phyloP scores from a whole-genome alignment of 1,284 basidiomycete species.

The Abortiporus biennis region DNA sequence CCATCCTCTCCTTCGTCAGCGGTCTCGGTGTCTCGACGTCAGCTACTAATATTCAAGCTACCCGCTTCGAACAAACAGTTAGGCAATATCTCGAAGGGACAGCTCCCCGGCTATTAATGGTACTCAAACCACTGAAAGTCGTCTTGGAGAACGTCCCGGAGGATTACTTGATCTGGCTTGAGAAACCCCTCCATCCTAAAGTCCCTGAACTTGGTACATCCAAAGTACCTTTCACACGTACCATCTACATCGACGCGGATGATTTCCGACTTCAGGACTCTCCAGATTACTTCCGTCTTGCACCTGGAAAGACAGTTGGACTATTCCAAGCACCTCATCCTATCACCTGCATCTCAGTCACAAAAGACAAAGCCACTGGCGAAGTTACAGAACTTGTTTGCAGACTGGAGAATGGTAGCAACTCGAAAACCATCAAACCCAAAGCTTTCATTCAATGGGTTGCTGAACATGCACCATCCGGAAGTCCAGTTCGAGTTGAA shows the following conservation, averaged over 20 bases:
- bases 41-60: conserved; percentile 79
- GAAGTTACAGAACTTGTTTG: conserved; percentile 78
- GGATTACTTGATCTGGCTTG: conserved; percentile 78
- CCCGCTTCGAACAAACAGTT: conserved; percentile 87
- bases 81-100: conserved; percentile 87
- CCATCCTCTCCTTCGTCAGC: conserved; percentile 91
- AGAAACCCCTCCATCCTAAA: conserved; percentile 95
- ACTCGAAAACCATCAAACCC: conserved; percentile 66
- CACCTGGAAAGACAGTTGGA: conserved; percentile 95
- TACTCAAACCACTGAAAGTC: conserved; percentile 87
- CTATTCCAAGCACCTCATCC: conserved; percentile 94
- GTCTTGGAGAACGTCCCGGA: conserved; percentile 89
- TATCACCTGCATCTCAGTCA: conserved; percentile 90
- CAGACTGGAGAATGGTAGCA: conserved; percentile 61
- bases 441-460: conserved; percentile 99
- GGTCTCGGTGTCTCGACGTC: conserved; percentile 90
- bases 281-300: conserved; percentile 95
- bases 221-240: conserved; percentile 83
- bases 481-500: conserved; percentile 80
- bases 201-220: conserved; percentile 83
- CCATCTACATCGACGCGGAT: conserved; percentile 89
- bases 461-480: conserved; percentile 73
- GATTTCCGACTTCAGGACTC: conserved; percentile 93
- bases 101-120: conserved; percentile 90
- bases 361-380: conserved; percentile 66